Percentiles rank a stretch among this genome's conserved stretches.
phyloP scores from a whole-genome alignment of 2,329 filamentous ascomycete genomes.

The Fusarium foetens region DNA sequence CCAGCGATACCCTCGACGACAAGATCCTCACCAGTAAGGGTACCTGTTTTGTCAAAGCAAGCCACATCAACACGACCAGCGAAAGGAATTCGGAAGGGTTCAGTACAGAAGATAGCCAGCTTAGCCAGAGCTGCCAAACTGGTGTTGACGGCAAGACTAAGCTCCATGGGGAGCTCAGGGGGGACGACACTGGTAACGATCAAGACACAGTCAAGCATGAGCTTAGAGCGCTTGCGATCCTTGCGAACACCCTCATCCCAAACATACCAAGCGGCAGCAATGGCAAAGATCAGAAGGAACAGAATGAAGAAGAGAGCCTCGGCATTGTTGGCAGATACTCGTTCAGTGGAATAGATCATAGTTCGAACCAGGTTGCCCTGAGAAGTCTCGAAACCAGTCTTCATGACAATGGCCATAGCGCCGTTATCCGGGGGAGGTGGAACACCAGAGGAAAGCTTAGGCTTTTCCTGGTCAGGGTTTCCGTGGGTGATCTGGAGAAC shows the following conservation, averaged over 20 bases:
- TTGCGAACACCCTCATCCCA: constrained; percentile 96
- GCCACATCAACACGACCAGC: constrained; percentile 95
- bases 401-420: constrained; percentile 91
- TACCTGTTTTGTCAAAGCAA: constrained; percentile 99
- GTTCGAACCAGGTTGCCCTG: constrained; percentile 97
- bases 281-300: constrained; percentile 93
- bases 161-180: constrained; percentile 98
- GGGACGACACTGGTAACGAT: constrained; percentile 98
- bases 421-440: constrained; percentile 90
- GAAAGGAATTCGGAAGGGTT: constrained; percentile 97
- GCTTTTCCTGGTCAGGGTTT: constrained; percentile 77
- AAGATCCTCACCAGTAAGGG: constrained; percentile 93
- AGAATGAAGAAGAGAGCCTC: constrained; percentile 98
- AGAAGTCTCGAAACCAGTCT: constrained; percentile 98
- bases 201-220: constrained; percentile 94
- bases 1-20: constrained; percentile 98
- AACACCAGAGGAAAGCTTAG: constrained; percentile 79
- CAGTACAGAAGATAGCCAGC: constrained; percentile 97
- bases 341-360: constrained; percentile 99
- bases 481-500: constrained; percentile 94
- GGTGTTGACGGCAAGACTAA: constrained; percentile 97
- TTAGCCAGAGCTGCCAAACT: constrained; percentile 94
- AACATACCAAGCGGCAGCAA: constrained; percentile 98
- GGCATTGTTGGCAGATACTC: constrained; percentile 97
- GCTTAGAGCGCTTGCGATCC: constrained; percentile 96